Base-by-base conservation (phyloP, 2,329 filamentous ascomycete genomes). In the Penicillium sp. region DNA sequence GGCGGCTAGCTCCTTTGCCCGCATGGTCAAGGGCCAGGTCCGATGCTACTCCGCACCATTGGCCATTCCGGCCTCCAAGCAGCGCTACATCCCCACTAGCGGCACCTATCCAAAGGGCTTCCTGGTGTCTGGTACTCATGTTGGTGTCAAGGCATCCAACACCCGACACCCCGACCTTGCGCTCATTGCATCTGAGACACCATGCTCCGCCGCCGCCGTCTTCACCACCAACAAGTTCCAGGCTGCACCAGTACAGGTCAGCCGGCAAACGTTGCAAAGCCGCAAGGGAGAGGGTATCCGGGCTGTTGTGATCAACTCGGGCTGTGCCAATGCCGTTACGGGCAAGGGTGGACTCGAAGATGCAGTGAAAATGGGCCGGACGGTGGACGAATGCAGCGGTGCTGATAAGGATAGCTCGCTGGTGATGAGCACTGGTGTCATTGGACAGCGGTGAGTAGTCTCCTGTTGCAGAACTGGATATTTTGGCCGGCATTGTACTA, bases 141-240 rank as follows among this genome's bases (percentile, higher is more conserved):
- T 95, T 31, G 91, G 93, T 43, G 89, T 98, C 59, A 98, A 98
- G 74, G 82, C 89, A 11, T 84, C 84, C 55, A 97, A 97, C 72
- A 95, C 87, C 41, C 86, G 81, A 53, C 90, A 90, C 69, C 89
- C 91, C 26, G 93, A 98, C 67, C 79, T 98, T 40, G 89, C 90
- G 28, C 78, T 98, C 56, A 79, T 98, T 54, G 84, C 85, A 14
- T 97, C 93, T 6, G 88, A 95, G 61, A 78, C 77, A 42, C 89
- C 90, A 44, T 96, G 89, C 69, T 79, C 87, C 6, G 90, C 86
- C 8, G 89, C 90, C 0, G 93, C 89, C 6, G 90, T 97, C 37
- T 96, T 97, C 74, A 98, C 93, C 44, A 94, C 89, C 70, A 98
- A 98, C 75, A 90, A 91, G 69, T 98, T 98, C 73, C 90, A 96